These are phyloP conservation scores for Boeremia lycopersici DNA, from an alignment of 2,329 filamentous ascomycete genomes.

Conservation along the genomic window DNA sequence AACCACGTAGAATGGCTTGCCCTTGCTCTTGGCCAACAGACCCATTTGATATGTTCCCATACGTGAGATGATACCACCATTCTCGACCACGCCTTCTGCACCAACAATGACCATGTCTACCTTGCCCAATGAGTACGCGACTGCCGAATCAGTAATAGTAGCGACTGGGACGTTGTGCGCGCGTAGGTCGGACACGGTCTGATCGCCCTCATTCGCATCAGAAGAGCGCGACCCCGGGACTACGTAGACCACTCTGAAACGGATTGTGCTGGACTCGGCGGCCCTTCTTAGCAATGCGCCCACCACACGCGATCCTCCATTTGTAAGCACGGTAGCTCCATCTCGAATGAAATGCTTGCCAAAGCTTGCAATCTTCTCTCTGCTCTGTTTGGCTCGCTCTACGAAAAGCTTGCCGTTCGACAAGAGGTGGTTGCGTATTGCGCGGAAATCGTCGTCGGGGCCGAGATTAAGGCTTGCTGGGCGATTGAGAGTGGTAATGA, in stretches of 20 bases:
- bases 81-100: constrained; percentile 87
- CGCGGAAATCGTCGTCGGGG: constrained; percentile 74
- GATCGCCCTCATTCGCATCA: constrained; percentile 64
- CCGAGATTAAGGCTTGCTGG: constrained; percentile 52
- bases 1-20: constrained; percentile 86
- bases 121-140: constrained; percentile 78
- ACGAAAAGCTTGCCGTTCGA: constrained; percentile 88
- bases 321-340: constrained; percentile 82
- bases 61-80: constrained; percentile 88
- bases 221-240: constrained; percentile 41
- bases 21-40: constrained; percentile 72
- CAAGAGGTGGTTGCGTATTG: constrained; percentile 80
- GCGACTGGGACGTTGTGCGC: constrained; percentile 80
- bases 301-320: constrained; percentile 86
- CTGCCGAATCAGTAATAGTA: constrained; percentile 75
- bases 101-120: constrained; percentile 73
- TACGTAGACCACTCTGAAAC: constrained; percentile 82
- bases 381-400: constrained; percentile 80
- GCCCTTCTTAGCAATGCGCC: constrained; percentile 76
- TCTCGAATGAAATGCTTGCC: constrained; percentile 80
- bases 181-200: constrained; percentile 73
- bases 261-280: constrained; percentile 67
- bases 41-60: constrained; percentile 89
- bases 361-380: constrained; percentile 80
- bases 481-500: constrained; percentile 73